A percentile compares a stretch with the other conserved stretches of the same genome.
phyloP scores from a whole-genome alignment of 2,329 filamentous ascomycete genomes.

The Monosporascus sp. region DNA sequence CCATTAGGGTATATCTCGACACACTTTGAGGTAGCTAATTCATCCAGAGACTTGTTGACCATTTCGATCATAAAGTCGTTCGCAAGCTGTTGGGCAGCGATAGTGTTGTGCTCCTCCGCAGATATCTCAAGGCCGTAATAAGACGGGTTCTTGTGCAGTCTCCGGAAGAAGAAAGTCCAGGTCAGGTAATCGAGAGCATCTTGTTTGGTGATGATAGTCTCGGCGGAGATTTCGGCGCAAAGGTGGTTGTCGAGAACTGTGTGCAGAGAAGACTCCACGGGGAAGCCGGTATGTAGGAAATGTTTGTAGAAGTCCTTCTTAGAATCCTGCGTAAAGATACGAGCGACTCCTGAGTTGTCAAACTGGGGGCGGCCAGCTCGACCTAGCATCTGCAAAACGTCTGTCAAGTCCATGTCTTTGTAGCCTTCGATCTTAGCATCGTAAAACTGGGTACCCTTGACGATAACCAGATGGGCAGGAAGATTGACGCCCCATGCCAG shows the following conservation, averaged over 20 bases:
- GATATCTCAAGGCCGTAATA: constrained; percentile 96
- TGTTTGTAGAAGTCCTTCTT: constrained; percentile 99
- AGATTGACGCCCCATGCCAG: constrained; percentile 98
- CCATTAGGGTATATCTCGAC: constrained; percentile 79
- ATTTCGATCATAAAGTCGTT: constrained; percentile 94
- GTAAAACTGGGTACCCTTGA: constrained; percentile 97
- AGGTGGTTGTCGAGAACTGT: constrained; percentile 97
- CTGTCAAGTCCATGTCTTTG: constrained; percentile 97
- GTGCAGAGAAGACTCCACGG: constrained; percentile 92
- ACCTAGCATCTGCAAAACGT: constrained; percentile 96
- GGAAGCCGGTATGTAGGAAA: constrained; percentile 96
- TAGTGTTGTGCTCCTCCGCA: constrained; percentile 84
- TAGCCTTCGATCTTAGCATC: constrained; percentile 97
- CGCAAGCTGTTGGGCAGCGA: constrained; percentile 76
- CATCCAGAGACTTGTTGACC: constrained; percentile 78
- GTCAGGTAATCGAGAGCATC: constrained; percentile 96
- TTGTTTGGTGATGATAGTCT: constrained; percentile 89
- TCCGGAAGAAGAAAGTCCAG: constrained; percentile 98
- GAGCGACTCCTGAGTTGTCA: constrained; percentile 89
- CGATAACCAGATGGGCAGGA: constrained; percentile 91
- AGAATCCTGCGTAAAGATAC: constrained; percentile 93
- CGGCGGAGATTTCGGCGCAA: constrained; percentile 87
- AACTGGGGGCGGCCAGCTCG: constrained; percentile 95
- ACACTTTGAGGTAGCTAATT: constrained; percentile 80
- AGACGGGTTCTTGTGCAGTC: constrained; percentile 95